phyloP scores from a whole-genome alignment of 805 yeast genomes.

The Sugiyamaella marilandica region DNA sequence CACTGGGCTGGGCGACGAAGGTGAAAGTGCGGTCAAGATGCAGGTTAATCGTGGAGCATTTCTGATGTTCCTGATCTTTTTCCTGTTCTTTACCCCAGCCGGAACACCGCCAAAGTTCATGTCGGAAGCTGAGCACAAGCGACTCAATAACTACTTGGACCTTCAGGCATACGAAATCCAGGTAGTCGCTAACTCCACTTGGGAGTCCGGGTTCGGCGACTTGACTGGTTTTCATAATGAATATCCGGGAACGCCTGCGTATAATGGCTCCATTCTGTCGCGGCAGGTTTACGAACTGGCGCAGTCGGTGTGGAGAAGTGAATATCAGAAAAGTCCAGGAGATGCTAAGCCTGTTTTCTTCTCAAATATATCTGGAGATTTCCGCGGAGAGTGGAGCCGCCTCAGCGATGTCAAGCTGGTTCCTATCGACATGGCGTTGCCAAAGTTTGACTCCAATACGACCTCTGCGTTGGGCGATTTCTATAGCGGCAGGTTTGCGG shows the following conservation, averaged over 20 bases:
- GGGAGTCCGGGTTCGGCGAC: constrained; percentile 56
- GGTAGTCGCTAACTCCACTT: constrained; percentile 40
- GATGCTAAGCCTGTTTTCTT: constrained; percentile 11
- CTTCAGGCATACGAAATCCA: constrained; percentile 31
- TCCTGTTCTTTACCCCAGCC: constrained; percentile 41
- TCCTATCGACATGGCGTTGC: constrained; percentile 19
- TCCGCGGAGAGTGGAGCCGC: constrained; percentile 44
- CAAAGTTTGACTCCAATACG: neutral
- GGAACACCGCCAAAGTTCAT: constrained; percentile 31
- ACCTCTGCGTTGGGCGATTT: neutral
- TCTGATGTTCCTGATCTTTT: constrained; percentile 35
- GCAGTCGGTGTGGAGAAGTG: constrained; percentile 10
- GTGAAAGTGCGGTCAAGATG: constrained; percentile 13
- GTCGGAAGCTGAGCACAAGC: constrained; percentile 35
- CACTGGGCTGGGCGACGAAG: too few relatives aligned
- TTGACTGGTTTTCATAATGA: constrained; percentile 68
- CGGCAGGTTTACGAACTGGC: constrained; percentile 13
- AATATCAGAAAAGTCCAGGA: constrained; percentile 2
- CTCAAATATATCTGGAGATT: constrained; percentile 30
- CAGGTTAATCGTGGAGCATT: constrained; percentile 25
- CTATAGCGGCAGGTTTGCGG: constrained; percentile 2
- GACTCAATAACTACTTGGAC: constrained; percentile 37
- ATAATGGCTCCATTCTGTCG: constrained; percentile 18
- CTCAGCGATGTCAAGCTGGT: constrained; percentile 41
- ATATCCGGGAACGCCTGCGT: constrained; percentile 51